Base-by-base conservation (phyloP, 495 filamentous ascomycete species). In the Aspergillus saccharolyticus region DNA sequence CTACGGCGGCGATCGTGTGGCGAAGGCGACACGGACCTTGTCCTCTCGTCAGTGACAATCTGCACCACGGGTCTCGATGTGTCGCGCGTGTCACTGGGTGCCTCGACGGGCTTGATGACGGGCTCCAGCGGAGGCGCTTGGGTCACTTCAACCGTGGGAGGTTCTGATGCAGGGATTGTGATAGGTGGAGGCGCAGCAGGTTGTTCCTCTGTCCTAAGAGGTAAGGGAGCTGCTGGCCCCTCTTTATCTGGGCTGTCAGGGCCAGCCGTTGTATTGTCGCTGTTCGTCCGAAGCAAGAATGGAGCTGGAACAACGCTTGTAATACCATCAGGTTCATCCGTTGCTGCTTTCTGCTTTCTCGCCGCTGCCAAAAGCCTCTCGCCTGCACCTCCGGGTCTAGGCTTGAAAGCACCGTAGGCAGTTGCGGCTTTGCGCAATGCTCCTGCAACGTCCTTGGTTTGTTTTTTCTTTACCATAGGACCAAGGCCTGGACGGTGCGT, bases 391-490 rank as follows among this genome's bases (percentile, higher is more conserved):
- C 90, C 90, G 16, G 85, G 83, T 42, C 91, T 81, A 17, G 91
- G 90, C 63, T 89, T 92, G 76, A 97, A 97, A 18, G 85, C 86
- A 59, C 78, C 81, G 55, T 89, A 86, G n/a, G 90, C 85, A 30
- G 80, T 85, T 14, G 94, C 91, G 33, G 91, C 91, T 67, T 91
- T 91, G 64, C 87, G 86, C 58, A 97, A 85, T n/a, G 83, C 77
- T 33, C 84, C 85, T 22, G 88, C 89, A 62, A 94, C 78, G 44
- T 94, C 88, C 28, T 76, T 80, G 48, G 71, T 80, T 0, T 85
- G 85, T 62, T 82, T 83, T 55, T 91, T 87, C 70, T 92, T 94
- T 55, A 96, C 85, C 91, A 96, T 96, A 42, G 91, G 90, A 0
- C 89, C 90, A 19, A 96, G 82, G 1, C 91, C 91, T 25, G 91